A percentile compares a stretch with the other conserved stretches of the same genome.
These are phyloP conservation scores for Diplodia intermedia DNA, from an alignment of 2,329 filamentous ascomycete species.

Conservation along the genomic window DNA sequence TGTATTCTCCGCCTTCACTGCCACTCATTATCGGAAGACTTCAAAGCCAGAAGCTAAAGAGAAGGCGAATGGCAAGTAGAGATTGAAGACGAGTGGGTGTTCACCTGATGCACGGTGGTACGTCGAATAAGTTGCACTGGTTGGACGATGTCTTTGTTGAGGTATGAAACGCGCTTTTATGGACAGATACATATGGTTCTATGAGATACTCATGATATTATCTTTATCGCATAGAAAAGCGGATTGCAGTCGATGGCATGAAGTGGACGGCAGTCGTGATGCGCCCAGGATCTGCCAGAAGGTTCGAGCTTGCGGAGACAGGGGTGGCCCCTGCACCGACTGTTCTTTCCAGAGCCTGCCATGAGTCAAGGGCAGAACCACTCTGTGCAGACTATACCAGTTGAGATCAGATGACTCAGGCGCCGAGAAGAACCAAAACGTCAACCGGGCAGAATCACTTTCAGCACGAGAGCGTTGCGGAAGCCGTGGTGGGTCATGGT, in stretches of 20 bases:
- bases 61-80: neutral
- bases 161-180: slow-evolving; percentile 19
- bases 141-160: neutral
- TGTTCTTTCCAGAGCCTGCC: neutral
- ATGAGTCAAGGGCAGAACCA: neutral
- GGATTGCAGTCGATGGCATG: neutral
- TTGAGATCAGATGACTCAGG: neutral
- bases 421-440: neutral
- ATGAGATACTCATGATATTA: too few relatives aligned
- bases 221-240: neutral
- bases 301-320: slow-evolving; percentile 22
- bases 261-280: neutral
- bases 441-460: neutral
- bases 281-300: slow-evolving; percentile 30
- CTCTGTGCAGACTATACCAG: neutral
- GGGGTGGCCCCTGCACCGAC: slow-evolving; percentile 18
- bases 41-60: neutral
- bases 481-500: neutral
- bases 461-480: neutral
- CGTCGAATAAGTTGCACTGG: neutral
- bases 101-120: neutral
- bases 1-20: slow-evolving; percentile 3
- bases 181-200: neutral
- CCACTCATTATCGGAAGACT: neutral
- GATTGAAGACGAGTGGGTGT: neutral